Conservation (phyloP, 164 flowering plant species). For the Annona squamosa region DNA sequence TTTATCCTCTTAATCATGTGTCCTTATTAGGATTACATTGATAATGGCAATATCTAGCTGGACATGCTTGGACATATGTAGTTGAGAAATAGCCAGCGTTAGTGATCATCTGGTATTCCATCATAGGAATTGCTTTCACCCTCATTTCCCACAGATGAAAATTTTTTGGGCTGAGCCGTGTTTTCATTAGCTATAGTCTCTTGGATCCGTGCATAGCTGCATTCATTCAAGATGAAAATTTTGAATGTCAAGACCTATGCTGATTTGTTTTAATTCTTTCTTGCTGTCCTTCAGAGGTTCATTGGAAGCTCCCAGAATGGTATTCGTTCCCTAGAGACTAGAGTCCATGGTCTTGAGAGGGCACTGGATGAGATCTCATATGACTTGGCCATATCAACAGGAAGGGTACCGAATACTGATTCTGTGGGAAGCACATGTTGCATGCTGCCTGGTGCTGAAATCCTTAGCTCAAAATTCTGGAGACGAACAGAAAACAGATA, state of each 20-base stretch:
- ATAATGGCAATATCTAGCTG: background rate
- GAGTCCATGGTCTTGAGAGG: constrained; percentile 84
- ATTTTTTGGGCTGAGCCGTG: too few species aligned
- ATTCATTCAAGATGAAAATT: background rate
- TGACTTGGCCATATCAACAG: constrained; percentile 65
- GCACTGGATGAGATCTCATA: constrained; percentile 77
- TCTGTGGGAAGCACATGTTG: constrained; percentile 50
- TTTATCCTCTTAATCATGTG: background rate
- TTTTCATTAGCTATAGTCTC: too few species aligned
- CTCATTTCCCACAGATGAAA: background rate
- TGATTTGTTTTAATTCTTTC: background rate
- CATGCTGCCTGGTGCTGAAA: constrained; percentile 70
- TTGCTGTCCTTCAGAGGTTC: constrained; percentile 41
- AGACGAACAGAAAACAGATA: constrained; percentile 50
- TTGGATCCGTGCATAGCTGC: background rate
- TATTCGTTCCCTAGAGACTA: constrained; percentile 75
- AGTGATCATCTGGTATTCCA: background rate
- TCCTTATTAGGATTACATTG: background rate
- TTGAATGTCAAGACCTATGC: background rate
- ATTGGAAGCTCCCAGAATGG: constrained; percentile 85
- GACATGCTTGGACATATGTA: background rate
- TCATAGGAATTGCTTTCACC: background rate
- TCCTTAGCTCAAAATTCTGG: constrained; percentile 82
- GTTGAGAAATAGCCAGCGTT: background rate
- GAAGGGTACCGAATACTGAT: constrained; percentile 40